phyloP scores from a whole-genome alignment of 768 basidiomycete species.

The Lactarius sanguifluus region DNA sequence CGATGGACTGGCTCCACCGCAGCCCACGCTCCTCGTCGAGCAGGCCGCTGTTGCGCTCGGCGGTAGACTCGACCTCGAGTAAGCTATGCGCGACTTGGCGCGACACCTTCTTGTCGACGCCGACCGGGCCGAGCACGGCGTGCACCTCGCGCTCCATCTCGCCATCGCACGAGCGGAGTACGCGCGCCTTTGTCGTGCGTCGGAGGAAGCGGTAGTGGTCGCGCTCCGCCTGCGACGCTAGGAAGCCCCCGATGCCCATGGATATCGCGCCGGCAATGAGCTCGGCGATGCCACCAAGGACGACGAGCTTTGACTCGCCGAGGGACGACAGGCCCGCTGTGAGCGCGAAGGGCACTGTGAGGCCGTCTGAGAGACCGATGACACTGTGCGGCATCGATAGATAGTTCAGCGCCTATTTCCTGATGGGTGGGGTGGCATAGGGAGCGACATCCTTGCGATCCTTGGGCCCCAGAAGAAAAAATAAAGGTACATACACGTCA shows the following conservation, averaged over 20 bases:
- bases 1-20: slow-evolving; percentile 75
- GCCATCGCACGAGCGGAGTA: slow-evolving; percentile 85
- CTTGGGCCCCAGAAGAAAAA: slow-evolving; percentile 3
- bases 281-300: slow-evolving; percentile 92
- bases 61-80: slow-evolving; percentile 56
- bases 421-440: slow-evolving; percentile 12
- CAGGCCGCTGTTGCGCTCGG: slow-evolving; percentile 15
- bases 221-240: slow-evolving; percentile 94
- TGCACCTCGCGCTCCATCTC: slow-evolving; percentile 97
- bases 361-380: slow-evolving; percentile 87
- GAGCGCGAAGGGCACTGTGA: slow-evolving; percentile 90
- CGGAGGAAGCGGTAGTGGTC: slow-evolving; percentile 88
- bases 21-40: slow-evolving; percentile 56
- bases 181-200: slow-evolving; percentile 72
- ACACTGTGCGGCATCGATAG: slow-evolving; percentile 46
- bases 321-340: slow-evolving; percentile 87
- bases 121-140: slow-evolving; percentile 83
- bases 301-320: slow-evolving; percentile 87
- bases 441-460: slow-evolving; percentile 13
- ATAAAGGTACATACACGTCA: slow-evolving; percentile 62
- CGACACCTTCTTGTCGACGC: slow-evolving; percentile 82
- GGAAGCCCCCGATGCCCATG: slow-evolving; percentile 98
- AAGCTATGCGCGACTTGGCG: slow-evolving; percentile 76
- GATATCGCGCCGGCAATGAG: slow-evolving; percentile 95
- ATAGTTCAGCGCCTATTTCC: background rate